Evolutionary conservation across 768 basidiomycete species (phyloP).

Genomic region (Macrocybe gigantea): DNA sequence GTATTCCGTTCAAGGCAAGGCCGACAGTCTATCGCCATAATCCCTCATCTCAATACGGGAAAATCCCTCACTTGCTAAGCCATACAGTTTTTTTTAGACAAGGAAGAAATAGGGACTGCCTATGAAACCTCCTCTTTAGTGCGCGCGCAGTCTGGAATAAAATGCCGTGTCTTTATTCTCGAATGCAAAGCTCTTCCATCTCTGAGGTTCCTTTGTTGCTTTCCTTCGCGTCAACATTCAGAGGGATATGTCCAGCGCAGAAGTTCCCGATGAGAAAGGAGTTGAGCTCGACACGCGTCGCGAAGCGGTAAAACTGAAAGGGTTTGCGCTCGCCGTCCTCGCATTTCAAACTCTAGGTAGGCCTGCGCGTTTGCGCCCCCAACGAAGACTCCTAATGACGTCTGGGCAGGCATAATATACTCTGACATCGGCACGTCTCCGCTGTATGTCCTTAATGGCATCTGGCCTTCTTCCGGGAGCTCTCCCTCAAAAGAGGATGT

Average conservation of each 20-base stretch:
- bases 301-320: conserved; percentile 21
- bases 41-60: conserved; percentile 20
- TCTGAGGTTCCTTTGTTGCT: no score
- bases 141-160: neutral
- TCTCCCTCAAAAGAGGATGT: conserved; percentile 52
- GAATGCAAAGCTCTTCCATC: no score
- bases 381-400: neutral
- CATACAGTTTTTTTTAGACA: neutral
- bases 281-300: no score
- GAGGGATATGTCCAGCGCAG: no score
- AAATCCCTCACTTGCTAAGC: neutral
- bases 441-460: conserved; percentile 59
- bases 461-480: conserved; percentile 46
- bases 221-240: no score
- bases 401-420: conserved; percentile 36
- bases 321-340: conserved; percentile 22
- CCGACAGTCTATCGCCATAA: conserved; percentile 20
- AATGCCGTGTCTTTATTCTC: no score
- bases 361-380: neutral
- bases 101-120: neutral
- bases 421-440: conserved; percentile 55
- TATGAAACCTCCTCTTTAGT: no score
- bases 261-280: no score
- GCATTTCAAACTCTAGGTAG: conserved; percentile 29
- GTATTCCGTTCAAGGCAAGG: no score